Evolutionary conservation across 352 stramenopile genomes (phyloP).

Genomic region (Phytophthora litchii): DNA sequence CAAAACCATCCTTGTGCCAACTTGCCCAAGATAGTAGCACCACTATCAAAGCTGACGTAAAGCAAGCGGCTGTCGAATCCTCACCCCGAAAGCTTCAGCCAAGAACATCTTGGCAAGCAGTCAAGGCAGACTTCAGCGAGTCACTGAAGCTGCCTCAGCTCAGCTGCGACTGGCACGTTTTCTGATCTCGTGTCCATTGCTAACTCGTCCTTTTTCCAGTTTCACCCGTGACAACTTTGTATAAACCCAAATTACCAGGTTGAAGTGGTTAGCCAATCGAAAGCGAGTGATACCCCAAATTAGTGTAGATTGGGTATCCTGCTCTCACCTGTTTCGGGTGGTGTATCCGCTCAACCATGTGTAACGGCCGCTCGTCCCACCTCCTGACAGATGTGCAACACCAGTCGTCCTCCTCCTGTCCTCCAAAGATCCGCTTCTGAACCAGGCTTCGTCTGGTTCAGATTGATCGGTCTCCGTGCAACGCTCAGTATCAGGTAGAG

Average conservation of each 20-base stretch:
- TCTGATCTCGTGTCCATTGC: slow-evolving; percentile 16
- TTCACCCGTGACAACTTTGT: background rate
- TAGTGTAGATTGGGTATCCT: background rate
- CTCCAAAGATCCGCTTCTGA: slow-evolving; percentile 7
- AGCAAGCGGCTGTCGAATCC: no score
- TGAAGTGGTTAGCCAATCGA: slow-evolving; percentile 12
- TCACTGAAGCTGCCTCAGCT: background rate
- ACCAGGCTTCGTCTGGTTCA: background rate
- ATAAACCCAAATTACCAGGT: slow-evolving; percentile 7
- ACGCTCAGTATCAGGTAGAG: no score
- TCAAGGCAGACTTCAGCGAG: background rate
- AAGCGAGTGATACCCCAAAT: background rate
- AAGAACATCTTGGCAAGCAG: no score
- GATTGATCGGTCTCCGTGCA: no score
- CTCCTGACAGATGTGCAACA: slow-evolving; percentile 1
- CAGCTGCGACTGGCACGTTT: background rate
- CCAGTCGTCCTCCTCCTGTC: no score
- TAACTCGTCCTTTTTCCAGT: slow-evolving; percentile 15
- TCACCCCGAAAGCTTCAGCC: no score
- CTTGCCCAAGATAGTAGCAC: no score
- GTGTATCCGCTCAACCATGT: slow-evolving; percentile 11
- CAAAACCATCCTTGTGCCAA: no score
- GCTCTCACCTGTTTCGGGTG: background rate
- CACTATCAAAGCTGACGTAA: no score
- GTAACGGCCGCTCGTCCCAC: slow-evolving; percentile 9